A percentile compares a stretch with the other conserved stretches of the same genome.
These are phyloP conservation scores for Polysphondylium violaceum DNA, from an alignment of 78 protist genomes.

Conservation along the genomic window DNA sequence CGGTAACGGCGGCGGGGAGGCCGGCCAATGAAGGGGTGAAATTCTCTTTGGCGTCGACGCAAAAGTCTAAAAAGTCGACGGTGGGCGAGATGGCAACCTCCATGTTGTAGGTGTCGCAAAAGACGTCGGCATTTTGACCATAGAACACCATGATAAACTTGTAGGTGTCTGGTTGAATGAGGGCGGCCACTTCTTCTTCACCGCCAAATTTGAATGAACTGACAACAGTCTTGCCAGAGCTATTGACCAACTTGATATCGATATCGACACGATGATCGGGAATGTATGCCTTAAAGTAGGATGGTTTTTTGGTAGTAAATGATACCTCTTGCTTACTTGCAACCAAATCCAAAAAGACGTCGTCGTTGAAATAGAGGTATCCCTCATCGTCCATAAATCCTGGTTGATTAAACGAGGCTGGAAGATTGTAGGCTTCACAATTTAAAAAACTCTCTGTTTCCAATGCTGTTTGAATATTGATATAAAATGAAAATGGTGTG, in stretches of 20 bases:
- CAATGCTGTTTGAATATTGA: slow-evolving; percentile 44
- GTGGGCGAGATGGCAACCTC: slow-evolving; percentile 50
- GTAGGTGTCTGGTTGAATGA: slow-evolving; percentile 7
- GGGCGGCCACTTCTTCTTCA: slow-evolving; percentile 50
- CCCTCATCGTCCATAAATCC: slow-evolving; percentile 66
- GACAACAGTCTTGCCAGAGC: not conserved
- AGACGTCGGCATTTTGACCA: slow-evolving; percentile 57
- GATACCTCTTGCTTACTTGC: not conserved
- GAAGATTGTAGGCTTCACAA: slow-evolving; percentile 27
- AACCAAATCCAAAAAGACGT: slow-evolving; percentile 48
- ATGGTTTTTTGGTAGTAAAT: slow-evolving; percentile 10
- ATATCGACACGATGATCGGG: slow-evolving; percentile 70
- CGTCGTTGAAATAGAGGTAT: slow-evolving; percentile 39
- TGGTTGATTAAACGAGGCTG: slow-evolving; percentile 10
- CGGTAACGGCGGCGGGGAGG: not conserved
- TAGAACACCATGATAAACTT: not conserved
- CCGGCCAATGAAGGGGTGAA: not conserved
- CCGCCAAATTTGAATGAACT: slow-evolving; percentile 55
- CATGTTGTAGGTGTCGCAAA: slow-evolving; percentile 46
- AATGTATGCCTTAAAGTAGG: slow-evolving; percentile 22
- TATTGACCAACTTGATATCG: slow-evolving; percentile 6
- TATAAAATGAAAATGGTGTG: slow-evolving; percentile 33
- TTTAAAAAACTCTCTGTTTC: slow-evolving; percentile 44
- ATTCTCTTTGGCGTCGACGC: not conserved
- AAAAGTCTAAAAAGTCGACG: not conserved